Conservation (phyloP, 2,329 filamentous ascomycete species). For the Aspergillus sp. region DNA sequence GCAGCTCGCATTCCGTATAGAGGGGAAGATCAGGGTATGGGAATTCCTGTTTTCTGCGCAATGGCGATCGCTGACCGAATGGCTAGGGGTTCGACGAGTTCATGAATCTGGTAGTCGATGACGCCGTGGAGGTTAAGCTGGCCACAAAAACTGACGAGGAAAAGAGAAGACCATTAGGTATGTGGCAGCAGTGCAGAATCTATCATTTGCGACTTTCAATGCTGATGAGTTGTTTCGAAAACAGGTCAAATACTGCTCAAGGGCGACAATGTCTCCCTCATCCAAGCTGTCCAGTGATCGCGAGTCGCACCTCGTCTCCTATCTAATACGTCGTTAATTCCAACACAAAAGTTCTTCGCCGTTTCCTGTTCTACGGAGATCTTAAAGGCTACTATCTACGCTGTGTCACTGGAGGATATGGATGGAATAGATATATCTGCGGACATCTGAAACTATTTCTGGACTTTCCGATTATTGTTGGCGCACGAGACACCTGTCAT, state of each 20-base stretch:
- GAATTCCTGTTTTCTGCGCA: background rate
- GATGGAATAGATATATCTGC: constrained; percentile 20
- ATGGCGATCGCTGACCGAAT: constrained; percentile 8
- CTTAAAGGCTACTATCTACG: constrained; percentile 18
- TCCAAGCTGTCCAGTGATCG: constrained; percentile 55
- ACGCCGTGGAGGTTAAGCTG: constrained; percentile 88
- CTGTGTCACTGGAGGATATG: constrained; percentile 18
- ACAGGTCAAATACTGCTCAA: constrained; percentile 82
- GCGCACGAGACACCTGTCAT: constrained; percentile 57
- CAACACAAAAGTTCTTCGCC: constrained; percentile 13
- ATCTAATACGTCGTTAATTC: constrained; percentile 1
- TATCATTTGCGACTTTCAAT: background rate
- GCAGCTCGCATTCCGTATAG: constrained; percentile 88
- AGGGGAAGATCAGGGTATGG: constrained; percentile 89
- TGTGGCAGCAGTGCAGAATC: constrained; percentile 20
- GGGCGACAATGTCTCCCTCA: constrained; percentile 83
- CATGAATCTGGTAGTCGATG: constrained; percentile 97
- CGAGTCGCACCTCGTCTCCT: constrained; percentile 4
- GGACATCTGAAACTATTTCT: constrained; percentile 20
- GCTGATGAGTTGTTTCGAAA: constrained; percentile 11
- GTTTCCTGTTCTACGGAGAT: constrained; percentile 9
- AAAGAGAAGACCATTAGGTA: constrained; percentile 76
- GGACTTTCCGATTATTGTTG: constrained; percentile 23
- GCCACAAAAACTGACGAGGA: constrained; percentile 80
- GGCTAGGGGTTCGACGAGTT: constrained; percentile 96